These are phyloP conservation scores for Aspergillus niger DNA, from an alignment of 2,329 filamentous ascomycete species.

Conservation along the genomic window DNA sequence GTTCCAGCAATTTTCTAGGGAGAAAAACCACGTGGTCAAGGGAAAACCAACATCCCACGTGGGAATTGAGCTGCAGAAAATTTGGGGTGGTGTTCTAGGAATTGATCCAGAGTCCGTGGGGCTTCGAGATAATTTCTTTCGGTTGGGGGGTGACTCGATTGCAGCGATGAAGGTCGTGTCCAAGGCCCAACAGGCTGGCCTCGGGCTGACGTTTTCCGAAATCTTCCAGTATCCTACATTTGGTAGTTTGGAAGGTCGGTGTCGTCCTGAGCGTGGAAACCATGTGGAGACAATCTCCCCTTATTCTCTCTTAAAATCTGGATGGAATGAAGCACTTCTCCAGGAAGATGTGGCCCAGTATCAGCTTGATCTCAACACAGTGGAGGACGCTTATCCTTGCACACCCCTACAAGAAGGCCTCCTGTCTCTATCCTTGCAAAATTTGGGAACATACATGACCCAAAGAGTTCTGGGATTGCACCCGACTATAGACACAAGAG, in stretches of 20 bases:
- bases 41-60: not conserved
- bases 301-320: too few relatives aligned
- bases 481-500: conserved; percentile 28
- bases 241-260: too few relatives aligned
- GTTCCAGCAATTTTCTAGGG: not conserved
- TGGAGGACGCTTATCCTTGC: conserved; percentile 33
- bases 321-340: too few relatives aligned
- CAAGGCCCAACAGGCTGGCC: not conserved
- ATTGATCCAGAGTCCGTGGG: conserved; percentile 1
- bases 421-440: conserved; percentile 38
- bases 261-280: too few relatives aligned
- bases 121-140: conserved; percentile 17
- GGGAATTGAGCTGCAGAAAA: conserved; percentile 5
- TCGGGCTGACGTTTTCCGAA: too few relatives aligned
- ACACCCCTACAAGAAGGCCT: conserved; percentile 32
- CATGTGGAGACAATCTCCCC: too few relatives aligned
- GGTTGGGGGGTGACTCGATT: conserved; percentile 15
- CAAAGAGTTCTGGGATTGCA: conserved; percentile 38
- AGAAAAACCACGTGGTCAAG: not conserved
- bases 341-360: too few relatives aligned
- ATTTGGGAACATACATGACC: conserved; percentile 42
- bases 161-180: conserved; percentile 10
- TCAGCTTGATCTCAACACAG: too few relatives aligned
- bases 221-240: too few relatives aligned
- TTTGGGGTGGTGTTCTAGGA: conserved; percentile 10